Evolutionary conservation across 2,329 filamentous ascomycete species (phyloP).

Genomic region (Cephalotrichum gorgonifer): DNA sequence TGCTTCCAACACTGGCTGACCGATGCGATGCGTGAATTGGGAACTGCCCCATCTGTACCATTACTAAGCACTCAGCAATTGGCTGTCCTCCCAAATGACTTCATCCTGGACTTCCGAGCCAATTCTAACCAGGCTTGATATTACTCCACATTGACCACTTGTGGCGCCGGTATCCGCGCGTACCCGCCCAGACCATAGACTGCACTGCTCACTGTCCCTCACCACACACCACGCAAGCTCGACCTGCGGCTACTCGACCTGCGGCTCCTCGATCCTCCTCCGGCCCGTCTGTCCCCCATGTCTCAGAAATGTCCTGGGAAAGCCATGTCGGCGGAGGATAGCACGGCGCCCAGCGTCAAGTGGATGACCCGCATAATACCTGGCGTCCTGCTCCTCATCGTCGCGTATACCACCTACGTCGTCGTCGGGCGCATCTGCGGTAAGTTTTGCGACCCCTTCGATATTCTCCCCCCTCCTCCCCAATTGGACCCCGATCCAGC

Average conservation of each 20-base stretch:
- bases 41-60: too few relatives aligned
- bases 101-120: too few relatives aligned
- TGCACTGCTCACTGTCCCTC: too few relatives aligned
- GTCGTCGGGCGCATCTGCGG: conserved; percentile 58
- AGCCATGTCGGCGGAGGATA: not conserved
- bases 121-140: too few relatives aligned
- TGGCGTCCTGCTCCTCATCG: conserved; percentile 51
- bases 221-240: not conserved
- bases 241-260: not conserved
- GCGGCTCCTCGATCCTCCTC: not conserved
- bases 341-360: conserved; percentile 14
- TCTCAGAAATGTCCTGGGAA: not conserved
- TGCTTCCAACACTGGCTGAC: too few relatives aligned
- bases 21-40: too few relatives aligned
- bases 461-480: not conserved
- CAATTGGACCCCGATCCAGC: not conserved
- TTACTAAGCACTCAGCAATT: too few relatives aligned
- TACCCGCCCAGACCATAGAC: too few relatives aligned
- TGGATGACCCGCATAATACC: conserved; percentile 60
- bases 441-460: conserved; percentile 30
- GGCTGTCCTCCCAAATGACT: too few relatives aligned
- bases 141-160: too few relatives aligned
- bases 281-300: too few relatives aligned
- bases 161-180: too few relatives aligned
- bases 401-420: conserved; percentile 63